Evolutionary conservation across 345 rosid genomes (phyloP), one percentile per base, ranked within the genome.

Genomic region (Dovyalis caffra): DNA sequence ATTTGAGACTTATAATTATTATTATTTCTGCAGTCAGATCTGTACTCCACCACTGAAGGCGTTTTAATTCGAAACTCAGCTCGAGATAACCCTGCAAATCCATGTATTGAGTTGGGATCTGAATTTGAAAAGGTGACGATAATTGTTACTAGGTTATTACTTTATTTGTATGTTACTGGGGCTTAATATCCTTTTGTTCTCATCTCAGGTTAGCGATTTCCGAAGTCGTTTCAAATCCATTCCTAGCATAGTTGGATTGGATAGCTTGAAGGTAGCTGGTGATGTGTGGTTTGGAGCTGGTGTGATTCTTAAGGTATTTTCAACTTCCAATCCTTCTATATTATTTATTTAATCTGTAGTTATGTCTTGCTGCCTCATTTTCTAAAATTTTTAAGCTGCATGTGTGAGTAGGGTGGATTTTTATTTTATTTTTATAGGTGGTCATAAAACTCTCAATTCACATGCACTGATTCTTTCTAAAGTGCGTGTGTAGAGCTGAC

Each of bases 241-340:
- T 73, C 93, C 93, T 29, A 86, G 91, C 74, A 78, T 88, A 61
- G 60, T 84, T 70, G 82, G 77, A 72, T 78, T 88, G 69, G 86
- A 90, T 60, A 83, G 89, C 85, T 83, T 90, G 80, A 82, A 83
- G 76, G 90, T 86, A 74, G 71, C 61, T 34, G 90, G 93, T 64
- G 91, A 90, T 69, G 93, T 88, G 63, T 85, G 91, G 90, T 88
- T 90, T 84, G 93, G 91, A 66, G 80, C 86, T 67, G 87, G 76
- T 37, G 28, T 90, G 28, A 77, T 61, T 26, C 89, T 90, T 49
- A 88, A 88, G 93, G 93, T 90, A 86, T 71, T 6, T 43, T 29
- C 32, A 38, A 49, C 20, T 23, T 57, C 31, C 28, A 62, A 21
- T 29, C 6, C 20, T 64, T 64, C 6, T 32, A 1, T 64, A 12